phyloP scores from a whole-genome alignment of 345 rosid genomes.

The Geranium brycei region DNA sequence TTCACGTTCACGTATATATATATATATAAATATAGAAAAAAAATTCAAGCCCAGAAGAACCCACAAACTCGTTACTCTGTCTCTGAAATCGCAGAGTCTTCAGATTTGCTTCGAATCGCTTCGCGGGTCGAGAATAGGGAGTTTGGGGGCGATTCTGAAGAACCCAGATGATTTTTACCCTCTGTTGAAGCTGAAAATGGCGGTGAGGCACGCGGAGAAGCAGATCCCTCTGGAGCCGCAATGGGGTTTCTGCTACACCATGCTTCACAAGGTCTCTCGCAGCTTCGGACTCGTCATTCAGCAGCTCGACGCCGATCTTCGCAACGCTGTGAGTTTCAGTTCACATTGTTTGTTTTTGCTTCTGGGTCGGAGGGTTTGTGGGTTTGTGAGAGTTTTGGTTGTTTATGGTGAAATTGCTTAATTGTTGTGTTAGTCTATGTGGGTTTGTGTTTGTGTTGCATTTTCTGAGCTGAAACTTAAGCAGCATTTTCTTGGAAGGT shows the following conservation, averaged over 20 bases:
- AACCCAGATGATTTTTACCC: constrained; percentile 82
- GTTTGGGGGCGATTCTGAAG: constrained; percentile 49
- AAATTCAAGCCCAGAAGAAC: too few relatives aligned
- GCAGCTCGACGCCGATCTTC: constrained; percentile 68
- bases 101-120: neutral
- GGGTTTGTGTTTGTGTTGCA: neutral
- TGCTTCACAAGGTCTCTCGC: constrained; percentile 88
- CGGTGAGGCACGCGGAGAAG: constrained; percentile 53
- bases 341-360: neutral
- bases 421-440: neutral
- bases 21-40: too few relatives aligned
- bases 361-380: too few relatives aligned
- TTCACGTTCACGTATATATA: too few relatives aligned
- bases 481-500: neutral
- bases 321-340: constrained; percentile 55
- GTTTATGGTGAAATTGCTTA: neutral
- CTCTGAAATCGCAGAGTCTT: too few relatives aligned
- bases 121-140: constrained; percentile 37
- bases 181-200: constrained; percentile 67
- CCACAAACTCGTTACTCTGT: neutral
- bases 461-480: neutral
- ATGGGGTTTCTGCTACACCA: constrained; percentile 82
- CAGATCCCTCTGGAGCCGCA: constrained; percentile 88
- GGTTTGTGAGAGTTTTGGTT: too few relatives aligned
- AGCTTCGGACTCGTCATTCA: constrained; percentile 85